Evolutionary conservation across 345 rosid species (phyloP).

Genomic region (Barbarea vulgaris): DNA sequence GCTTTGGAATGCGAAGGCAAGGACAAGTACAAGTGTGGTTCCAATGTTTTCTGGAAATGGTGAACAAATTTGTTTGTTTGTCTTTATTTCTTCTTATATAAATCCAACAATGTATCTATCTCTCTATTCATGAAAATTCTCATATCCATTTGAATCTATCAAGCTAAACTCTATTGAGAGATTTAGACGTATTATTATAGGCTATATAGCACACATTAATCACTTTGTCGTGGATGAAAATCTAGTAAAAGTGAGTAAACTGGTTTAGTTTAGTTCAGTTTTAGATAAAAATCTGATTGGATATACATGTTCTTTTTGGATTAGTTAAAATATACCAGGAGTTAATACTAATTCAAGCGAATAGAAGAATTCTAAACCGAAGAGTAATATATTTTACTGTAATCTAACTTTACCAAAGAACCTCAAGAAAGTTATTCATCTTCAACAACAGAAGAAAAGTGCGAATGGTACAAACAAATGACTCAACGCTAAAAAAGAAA

Average conservation of each 20-base stretch:
- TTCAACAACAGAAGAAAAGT: constrained; percentile 3
- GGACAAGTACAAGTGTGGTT: constrained; percentile 98
- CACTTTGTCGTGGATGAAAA: background rate
- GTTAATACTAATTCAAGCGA: background rate
- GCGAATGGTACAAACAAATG: constrained; percentile 32
- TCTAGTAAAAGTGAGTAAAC: background rate
- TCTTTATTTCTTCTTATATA: constrained; percentile 26
- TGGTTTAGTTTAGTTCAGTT: background rate
- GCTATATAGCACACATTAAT: background rate
- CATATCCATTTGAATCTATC: constrained; percentile 27
- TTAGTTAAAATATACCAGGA: background rate
- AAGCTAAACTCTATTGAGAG: constrained; percentile 1
- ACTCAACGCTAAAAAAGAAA: constrained; percentile 22
- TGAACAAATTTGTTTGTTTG: constrained; percentile 40
- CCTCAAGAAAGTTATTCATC: constrained; percentile 21
- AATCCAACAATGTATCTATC: constrained; percentile 44
- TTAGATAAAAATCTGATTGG: background rate
- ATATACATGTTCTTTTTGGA: background rate
- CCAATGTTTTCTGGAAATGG: constrained; percentile 99
- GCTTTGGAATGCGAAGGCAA: constrained; percentile 91
- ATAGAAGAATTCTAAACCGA: background rate
- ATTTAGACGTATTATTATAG: constrained; percentile 4
- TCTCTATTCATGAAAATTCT: constrained; percentile 19
- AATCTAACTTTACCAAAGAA: constrained; percentile 15
- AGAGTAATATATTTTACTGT: constrained; percentile 1